Percentiles rank a stretch among this genome's conserved stretches.
Conservation (phyloP, 2,329 filamentous ascomycete genomes). For the Pseudogymnoascus sp. region DNA sequence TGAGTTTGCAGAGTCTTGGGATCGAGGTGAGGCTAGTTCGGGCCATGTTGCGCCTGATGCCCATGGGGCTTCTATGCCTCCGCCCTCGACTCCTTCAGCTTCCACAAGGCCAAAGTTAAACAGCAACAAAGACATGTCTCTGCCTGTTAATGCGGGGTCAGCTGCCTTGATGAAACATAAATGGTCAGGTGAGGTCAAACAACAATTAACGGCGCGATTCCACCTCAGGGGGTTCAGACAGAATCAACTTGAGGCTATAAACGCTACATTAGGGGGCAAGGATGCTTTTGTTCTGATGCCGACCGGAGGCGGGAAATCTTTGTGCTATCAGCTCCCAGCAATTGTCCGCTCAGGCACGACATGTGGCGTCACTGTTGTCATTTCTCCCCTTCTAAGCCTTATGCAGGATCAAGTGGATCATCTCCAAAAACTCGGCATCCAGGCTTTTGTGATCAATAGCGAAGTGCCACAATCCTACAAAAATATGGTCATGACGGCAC, state of each 20-base stretch:
- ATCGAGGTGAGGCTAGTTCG: constrained; percentile 27
- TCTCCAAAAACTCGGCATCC: constrained; percentile 63
- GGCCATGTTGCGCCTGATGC: constrained; percentile 2
- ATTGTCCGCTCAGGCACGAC: constrained; percentile 75
- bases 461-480: constrained; percentile 59
- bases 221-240: constrained; percentile 77
- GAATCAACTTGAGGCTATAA: constrained; percentile 93
- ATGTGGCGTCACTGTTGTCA: constrained; percentile 77
- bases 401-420: constrained; percentile 97
- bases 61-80: not conserved
- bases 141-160: constrained; percentile 27
- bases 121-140: constrained; percentile 23
- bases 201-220: constrained; percentile 74
- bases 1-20: constrained; percentile 34
- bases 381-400: constrained; percentile 88
- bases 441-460: constrained; percentile 74
- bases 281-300: constrained; percentile 97
- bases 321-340: constrained; percentile 93
- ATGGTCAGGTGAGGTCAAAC: constrained; percentile 82
- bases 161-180: constrained; percentile 53
- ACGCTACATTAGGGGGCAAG: constrained; percentile 76
- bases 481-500: constrained; percentile 56
- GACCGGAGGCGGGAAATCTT: constrained; percentile 90
- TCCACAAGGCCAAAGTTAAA: constrained; percentile 12
- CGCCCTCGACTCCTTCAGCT: constrained; percentile 1